phyloP scores from a whole-genome alignment of 345 rosid species.

The Nasturtium officinale region DNA sequence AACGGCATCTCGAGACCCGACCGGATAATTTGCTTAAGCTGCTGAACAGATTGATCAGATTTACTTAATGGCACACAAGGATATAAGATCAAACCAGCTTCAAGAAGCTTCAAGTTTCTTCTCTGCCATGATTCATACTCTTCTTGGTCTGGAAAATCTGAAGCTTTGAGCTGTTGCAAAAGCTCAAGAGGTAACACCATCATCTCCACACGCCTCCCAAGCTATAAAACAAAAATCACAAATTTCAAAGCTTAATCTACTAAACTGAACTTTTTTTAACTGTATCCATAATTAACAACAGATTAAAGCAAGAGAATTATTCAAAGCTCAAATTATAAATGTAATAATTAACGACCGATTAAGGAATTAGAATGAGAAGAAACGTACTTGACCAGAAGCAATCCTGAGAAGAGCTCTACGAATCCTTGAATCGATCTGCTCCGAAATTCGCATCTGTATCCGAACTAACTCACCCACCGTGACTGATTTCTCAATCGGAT shows the following conservation, averaged over 20 bases:
- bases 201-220: conserved; percentile 78
- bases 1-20: conserved; percentile 62
- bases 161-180: conserved; percentile 73
- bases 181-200: conserved; percentile 90
- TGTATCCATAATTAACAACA: neutral
- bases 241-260: conserved; percentile 1
- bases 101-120: conserved; percentile 80
- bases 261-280: neutral
- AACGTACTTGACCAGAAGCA: conserved; percentile 81
- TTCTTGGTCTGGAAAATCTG: conserved; percentile 72
- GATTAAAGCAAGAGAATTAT: neutral
- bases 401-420: conserved; percentile 81
- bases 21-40: conserved; percentile 58
- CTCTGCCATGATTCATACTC: conserved; percentile 85
- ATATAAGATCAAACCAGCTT: conserved; percentile 81
- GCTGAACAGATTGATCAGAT: conserved; percentile 52
- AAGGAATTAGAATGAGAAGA: conserved; percentile 5
- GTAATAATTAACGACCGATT: neutral
- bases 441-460: conserved; percentile 78
- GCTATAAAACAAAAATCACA: conserved; percentile 54
- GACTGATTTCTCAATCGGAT: conserved; percentile 53
- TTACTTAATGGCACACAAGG: conserved; percentile 67
- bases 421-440: conserved; percentile 83
- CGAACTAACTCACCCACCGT: conserved; percentile 86
- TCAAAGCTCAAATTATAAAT: neutral